phyloP scores from a whole-genome alignment of 306 rosid species.

The barrel medic (Medicago truncatula) region MtrunA17r5.0-ANR NC_053042.1:16022501-16023000 shows the following conservation, averaged over 20 bases:
- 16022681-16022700: neutral
- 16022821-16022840: neutral
- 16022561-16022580: too few species aligned
- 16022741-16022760: neutral
- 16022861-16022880: neutral
- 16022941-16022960: too few species aligned
- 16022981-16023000: too few species aligned
- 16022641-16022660: constrained; percentile 19
- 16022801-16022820: neutral
- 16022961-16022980: too few species aligned
- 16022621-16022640: constrained; percentile 16
- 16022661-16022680: neutral
- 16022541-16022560: too few species aligned
- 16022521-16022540: too few species aligned
- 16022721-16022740: neutral
- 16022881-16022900: too few species aligned
- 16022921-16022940: too few species aligned
- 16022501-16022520: too few species aligned
- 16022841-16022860: neutral
- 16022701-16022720: neutral
- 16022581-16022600: too few species aligned
- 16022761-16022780: neutral
- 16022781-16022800: neutral
- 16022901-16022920: too few species aligned
- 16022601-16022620: neutral